Conservation (phyloP, 2,329 filamentous ascomycete species). For the Calonectria multiphialidica region DNA sequence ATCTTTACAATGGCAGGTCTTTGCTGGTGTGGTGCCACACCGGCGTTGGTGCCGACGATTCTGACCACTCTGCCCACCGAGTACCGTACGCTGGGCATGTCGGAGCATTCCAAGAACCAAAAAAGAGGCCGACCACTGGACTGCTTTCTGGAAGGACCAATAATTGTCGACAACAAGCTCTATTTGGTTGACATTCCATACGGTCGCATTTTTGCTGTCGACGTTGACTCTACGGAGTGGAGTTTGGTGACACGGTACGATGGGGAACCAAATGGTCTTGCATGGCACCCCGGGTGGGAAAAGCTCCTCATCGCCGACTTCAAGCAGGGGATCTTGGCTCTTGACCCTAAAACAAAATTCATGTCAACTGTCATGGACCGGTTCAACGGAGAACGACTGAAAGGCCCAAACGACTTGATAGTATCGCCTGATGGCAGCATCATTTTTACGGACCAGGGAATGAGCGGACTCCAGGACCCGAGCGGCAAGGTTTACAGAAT, state of each 20-base stretch:
- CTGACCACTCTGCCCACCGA: conserved; percentile 8
- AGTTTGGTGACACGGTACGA: conserved; percentile 19
- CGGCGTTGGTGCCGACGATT: neutral
- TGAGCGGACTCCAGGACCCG: conserved; percentile 23
- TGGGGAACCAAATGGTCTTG: conserved; percentile 28
- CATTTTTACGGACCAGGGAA: conserved; percentile 29
- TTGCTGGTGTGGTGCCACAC: neutral
- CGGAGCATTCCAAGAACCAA: conserved; percentile 26
- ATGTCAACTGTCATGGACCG: conserved; percentile 24
- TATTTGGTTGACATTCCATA: conserved; percentile 7
- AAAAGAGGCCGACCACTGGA: conserved; percentile 21
- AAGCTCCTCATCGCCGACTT: conserved; percentile 27
- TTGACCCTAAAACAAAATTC: conserved; percentile 2
- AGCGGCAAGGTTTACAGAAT: conserved; percentile 23
- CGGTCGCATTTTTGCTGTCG: conserved; percentile 1
- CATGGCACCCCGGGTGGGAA: conserved; percentile 13
- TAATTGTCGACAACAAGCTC: neutral
- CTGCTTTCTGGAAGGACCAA: conserved; percentile 12
- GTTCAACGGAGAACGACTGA: conserved; percentile 28
- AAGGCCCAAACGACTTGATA: conserved; percentile 28
- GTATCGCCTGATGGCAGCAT: conserved; percentile 12
- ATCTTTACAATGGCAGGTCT: neutral
- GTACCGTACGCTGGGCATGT: conserved; percentile 8
- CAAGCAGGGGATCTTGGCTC: conserved; percentile 19
- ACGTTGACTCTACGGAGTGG: conserved; percentile 14